phyloP scores from a whole-genome alignment of 2,329 filamentous ascomycete genomes.

The Geoglossum cookeanum region DNA sequence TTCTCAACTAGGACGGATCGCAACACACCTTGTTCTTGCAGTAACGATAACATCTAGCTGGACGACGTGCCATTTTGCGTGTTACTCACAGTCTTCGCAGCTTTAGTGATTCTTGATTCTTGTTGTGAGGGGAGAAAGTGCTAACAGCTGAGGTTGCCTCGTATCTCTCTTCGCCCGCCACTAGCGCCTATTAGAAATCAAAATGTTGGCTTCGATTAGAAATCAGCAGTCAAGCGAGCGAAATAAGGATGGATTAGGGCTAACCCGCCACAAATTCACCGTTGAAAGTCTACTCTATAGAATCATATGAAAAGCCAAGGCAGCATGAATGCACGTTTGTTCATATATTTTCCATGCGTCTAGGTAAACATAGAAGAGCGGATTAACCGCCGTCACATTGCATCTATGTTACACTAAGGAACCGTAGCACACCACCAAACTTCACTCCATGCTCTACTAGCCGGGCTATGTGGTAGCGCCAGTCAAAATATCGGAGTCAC shows the following conservation, averaged over 20 bases:
- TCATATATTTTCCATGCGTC: not conserved
- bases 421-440: not conserved
- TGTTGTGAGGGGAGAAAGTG: constrained; percentile 5
- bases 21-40: constrained; percentile 98
- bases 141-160: not conserved
- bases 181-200: constrained; percentile 1
- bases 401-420: not conserved
- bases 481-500: constrained; percentile 93
- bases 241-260: not conserved
- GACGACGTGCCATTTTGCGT: constrained; percentile 91
- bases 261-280: not conserved
- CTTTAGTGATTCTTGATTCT: constrained; percentile 3
- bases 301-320: not conserved
- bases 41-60: constrained; percentile 99
- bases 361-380: not conserved
- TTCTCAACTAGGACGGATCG: not conserved
- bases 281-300: not conserved
- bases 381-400: not conserved
- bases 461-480: constrained; percentile 43
- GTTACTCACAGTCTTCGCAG: constrained; percentile 33
- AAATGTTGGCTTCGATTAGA: not conserved
- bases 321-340: not conserved
- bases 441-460: not conserved
- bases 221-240: not conserved
- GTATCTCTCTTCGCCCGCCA: not conserved